Evolutionary conservation across 306 rosid genomes (phyloP).

Genomic region (Vigna trinervia): DNA sequence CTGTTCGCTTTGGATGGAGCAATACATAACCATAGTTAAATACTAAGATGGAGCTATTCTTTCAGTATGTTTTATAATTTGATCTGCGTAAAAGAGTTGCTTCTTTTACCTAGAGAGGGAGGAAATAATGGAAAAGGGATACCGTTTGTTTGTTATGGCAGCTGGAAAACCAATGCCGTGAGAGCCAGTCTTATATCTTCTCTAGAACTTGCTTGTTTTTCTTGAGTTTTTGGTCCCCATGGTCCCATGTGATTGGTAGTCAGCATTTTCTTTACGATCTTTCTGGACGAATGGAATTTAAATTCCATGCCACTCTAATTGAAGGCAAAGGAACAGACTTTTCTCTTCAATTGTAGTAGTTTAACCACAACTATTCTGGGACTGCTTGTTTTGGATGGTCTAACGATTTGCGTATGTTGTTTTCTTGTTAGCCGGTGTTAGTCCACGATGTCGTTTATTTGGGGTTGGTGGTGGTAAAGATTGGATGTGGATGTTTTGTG

Average conservation of each 20-base stretch:
- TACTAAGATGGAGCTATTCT: background rate
- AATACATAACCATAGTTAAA: background rate
- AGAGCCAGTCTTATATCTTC: background rate
- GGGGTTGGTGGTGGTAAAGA: background rate
- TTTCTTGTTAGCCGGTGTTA: slow-evolving; percentile 9
- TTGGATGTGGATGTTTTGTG: slow-evolving; percentile 6
- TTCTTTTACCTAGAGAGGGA: slow-evolving; percentile 12
- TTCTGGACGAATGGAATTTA: slow-evolving; percentile 13
- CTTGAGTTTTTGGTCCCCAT: background rate
- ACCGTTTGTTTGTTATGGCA: background rate
- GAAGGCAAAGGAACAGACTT: slow-evolving; percentile 8
- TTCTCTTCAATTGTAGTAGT: slow-evolving; percentile 16
- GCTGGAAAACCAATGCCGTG: slow-evolving; percentile 15
- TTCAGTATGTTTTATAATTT: background rate
- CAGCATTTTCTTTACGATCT: background rate
- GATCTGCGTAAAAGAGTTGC: background rate
- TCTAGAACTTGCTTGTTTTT: too few relatives aligned
- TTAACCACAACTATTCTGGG: background rate
- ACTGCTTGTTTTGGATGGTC: slow-evolving; percentile 25
- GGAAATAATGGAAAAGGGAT: background rate
- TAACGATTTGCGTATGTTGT: background rate
- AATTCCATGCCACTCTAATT: background rate
- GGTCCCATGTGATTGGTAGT: too few relatives aligned
- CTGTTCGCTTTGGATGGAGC: background rate
- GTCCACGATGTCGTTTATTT: background rate